Conservation (phyloP, 257 asterid species). For the Mentha longifolia region DNA sequence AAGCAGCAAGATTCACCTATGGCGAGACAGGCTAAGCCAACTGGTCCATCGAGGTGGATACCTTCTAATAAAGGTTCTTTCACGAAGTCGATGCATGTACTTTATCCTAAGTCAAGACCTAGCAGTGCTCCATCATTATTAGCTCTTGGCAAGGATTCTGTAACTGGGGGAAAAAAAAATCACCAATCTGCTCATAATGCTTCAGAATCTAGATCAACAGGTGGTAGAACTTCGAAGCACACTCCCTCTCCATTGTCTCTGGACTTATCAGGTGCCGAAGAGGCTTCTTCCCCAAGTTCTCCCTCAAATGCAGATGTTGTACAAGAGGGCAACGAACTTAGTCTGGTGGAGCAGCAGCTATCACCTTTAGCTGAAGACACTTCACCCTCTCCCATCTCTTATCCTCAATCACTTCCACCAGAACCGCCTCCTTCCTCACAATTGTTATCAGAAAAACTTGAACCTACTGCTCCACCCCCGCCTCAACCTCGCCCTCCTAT, state of each 20-base stretch:
- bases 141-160: constrained; percentile 60
- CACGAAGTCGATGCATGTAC: constrained; percentile 84
- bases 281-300: constrained; percentile 36
- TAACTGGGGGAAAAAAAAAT: constrained; percentile 57
- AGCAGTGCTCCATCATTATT: constrained; percentile 85
- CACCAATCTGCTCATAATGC: constrained; percentile 46
- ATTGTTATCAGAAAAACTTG: constrained; percentile 19
- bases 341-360: constrained; percentile 34
- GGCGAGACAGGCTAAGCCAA: constrained; percentile 71
- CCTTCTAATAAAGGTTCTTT: constrained; percentile 90
- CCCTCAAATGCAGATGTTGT: constrained; percentile 37
- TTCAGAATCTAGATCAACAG: constrained; percentile 46
- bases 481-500: neutral
- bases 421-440: constrained; percentile 25
- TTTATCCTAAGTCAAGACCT: constrained; percentile 86
- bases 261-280: constrained; percentile 40
- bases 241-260: constrained; percentile 49
- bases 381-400: constrained; percentile 26
- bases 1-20: constrained; percentile 67
- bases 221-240: constrained; percentile 44
- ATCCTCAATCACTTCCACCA: constrained; percentile 29
- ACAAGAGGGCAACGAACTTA: constrained; percentile 35
- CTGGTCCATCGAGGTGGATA: constrained; percentile 84
- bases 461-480: constrained; percentile 26
- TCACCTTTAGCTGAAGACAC: constrained; percentile 17